Percentiles rank a stretch among this genome's conserved stretches.
phyloP scores from a whole-genome alignment of 495 filamentous ascomycete species.

The Aspergillus saccharolyticus region DNA sequence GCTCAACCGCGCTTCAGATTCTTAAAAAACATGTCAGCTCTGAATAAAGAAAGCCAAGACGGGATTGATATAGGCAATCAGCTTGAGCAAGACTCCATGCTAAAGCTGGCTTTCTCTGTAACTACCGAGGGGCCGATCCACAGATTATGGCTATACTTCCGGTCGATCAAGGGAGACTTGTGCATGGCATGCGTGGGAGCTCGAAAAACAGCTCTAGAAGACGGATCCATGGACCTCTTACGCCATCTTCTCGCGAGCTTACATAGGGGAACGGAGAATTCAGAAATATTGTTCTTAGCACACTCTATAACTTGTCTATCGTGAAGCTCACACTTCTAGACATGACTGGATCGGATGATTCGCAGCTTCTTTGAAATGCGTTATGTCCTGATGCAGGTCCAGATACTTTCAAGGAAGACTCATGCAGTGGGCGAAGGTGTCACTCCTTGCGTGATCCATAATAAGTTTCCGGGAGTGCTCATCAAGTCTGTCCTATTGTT shows the following conservation, averaged over 20 bases:
- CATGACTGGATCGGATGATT: too few relatives aligned
- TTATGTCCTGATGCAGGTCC: too few relatives aligned
- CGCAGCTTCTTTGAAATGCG: too few relatives aligned
- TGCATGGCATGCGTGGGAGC: constrained; percentile 10
- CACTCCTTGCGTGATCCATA: too few relatives aligned
- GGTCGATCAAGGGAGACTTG: constrained; percentile 6
- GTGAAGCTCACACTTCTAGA: too few relatives aligned
- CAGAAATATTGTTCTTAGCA: background rate
- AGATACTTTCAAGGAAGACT: too few relatives aligned
- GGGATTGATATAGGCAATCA: background rate
- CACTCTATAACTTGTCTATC: too few relatives aligned
- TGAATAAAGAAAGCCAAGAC: background rate
- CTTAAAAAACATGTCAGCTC: constrained; percentile 5
- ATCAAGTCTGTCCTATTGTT: too few relatives aligned
- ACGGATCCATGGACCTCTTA: constrained; percentile 7
- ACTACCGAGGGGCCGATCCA: constrained; percentile 13
- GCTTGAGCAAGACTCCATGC: background rate
- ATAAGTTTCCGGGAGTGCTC: too few relatives aligned
- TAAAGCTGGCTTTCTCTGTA: constrained; percentile 12
- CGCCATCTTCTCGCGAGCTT: constrained; percentile 12
- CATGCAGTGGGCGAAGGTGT: too few relatives aligned
- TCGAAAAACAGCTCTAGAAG: constrained; percentile 12
- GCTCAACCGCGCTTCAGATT: constrained; percentile 13
- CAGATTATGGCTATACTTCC: constrained; percentile 14
- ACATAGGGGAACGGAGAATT: constrained; percentile 6